Percentiles rank a stretch among this genome's conserved stretches.
Conservation (phyloP, 371 early-diverging fungal species). For the Quaeritorhiza haematococci region DNA sequence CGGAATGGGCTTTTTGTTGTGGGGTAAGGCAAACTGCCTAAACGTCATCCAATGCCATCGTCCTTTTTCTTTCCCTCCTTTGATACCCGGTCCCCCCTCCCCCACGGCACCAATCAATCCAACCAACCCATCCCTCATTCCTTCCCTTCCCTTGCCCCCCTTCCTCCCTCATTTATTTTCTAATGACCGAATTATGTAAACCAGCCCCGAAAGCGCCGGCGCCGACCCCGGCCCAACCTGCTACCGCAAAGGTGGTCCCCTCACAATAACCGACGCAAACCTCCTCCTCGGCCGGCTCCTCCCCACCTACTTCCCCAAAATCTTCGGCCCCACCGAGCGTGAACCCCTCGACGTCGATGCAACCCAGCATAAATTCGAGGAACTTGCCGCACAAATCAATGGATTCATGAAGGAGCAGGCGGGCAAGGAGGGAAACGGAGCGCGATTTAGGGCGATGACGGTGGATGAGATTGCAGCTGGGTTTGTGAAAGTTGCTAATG, state of each 20-base stretch:
- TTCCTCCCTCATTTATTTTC: not conserved
- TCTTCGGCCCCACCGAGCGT: conserved; percentile 88
- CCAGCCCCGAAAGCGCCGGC: conserved; percentile 72
- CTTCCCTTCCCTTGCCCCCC: not conserved
- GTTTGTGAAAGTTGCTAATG: conserved; percentile 89
- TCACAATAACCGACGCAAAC: conserved; percentile 93
- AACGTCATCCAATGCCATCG: not conserved
- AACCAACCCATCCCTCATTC: not conserved
- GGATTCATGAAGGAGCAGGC: conserved; percentile 3
- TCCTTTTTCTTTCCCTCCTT: not conserved
- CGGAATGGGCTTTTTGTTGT: conserved; percentile 90
- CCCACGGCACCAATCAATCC: not conserved
- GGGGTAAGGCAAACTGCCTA: conserved; percentile 47
- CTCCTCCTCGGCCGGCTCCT: conserved; percentile 79
- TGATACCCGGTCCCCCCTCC: too few species aligned
- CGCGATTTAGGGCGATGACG: conserved; percentile 52
- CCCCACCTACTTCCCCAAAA: conserved; percentile 87
- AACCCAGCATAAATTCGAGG: conserved; percentile 57
- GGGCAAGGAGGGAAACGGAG: conserved; percentile 14
- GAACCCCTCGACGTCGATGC: conserved; percentile 71
- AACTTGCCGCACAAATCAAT: conserved; percentile 64
- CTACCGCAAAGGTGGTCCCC: conserved; percentile 87
- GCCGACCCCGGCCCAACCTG: conserved; percentile 96
- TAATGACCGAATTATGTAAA: not conserved
- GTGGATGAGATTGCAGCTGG: conserved; percentile 88